Evolutionary conservation across 2,329 filamentous ascomycete genomes (phyloP), one percentile per base, ranked within the genome.

Genomic region (Ceratocystis ficicola): DNA sequence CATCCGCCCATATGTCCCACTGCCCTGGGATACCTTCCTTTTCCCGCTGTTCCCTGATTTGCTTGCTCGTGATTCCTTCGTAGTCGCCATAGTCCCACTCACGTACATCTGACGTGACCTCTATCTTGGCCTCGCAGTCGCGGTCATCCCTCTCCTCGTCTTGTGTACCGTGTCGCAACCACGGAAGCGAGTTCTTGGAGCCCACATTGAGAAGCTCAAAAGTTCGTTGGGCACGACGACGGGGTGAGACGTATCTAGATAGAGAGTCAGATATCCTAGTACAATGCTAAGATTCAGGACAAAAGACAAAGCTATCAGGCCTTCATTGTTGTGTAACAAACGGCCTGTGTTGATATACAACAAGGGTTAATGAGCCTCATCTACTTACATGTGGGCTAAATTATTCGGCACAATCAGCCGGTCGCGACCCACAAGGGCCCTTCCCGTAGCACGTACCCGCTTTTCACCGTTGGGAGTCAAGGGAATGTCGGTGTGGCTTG

Each of bases 1-100:
- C 90, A 73, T 95, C 90, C n/a, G 78, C 79, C 90, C 90, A 95
- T 69, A 95, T 95, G 76, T 94, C 88, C 90, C 90, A 95, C 28
- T 76, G 74, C 3, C 77, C 79, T 50, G 77, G 70, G 22, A 81
- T 76, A 6, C 88, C 88, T 67, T 83, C 77, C 71, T 81, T 77
- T 68, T 76, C 78, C 63, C 82, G 81, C 70, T 77, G 72, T 64
- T 80, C 78, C 63, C 82, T 79, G 72, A 95, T 95, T 70, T 90
- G 79, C 17, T 80, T 76, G 68, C 81, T 86, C 44, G 87, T 90
- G 72, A 94, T 81, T 7, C 90, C 90, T 76, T 95, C 90, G 72
- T 95, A 95, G 70, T 87, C 83, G 57, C 89, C 90, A 72, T 95
- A 95, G 75, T 94, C 87, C 90, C 90, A 94, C 74, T 94, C 89